Conservation (phyloP, 2,329 filamentous ascomycete genomes). For the Scortechinia acanthostroma region DNA sequence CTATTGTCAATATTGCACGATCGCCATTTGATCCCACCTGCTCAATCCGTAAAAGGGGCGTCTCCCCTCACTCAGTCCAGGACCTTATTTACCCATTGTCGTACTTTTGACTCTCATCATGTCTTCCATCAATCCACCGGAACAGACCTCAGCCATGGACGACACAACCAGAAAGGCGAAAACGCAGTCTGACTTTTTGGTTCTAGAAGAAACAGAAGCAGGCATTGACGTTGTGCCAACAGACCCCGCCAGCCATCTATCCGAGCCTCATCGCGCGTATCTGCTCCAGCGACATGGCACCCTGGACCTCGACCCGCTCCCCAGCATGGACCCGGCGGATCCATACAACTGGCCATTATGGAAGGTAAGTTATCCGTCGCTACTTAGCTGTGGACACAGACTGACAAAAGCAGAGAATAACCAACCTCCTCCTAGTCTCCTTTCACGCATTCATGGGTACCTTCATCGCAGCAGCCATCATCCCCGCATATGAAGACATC, state of each 20-base stretch:
- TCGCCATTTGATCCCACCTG: too few species aligned
- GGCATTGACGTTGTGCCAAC: too few species aligned
- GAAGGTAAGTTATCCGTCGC: background rate
- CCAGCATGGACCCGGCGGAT: background rate
- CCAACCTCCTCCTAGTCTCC: conserved; percentile 42
- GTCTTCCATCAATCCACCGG: too few species aligned
- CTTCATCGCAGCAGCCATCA: conserved; percentile 43
- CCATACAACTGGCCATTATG: conserved; percentile 2
- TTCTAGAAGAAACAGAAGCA: background rate
- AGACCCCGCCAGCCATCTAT: background rate
- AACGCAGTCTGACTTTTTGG: background rate
- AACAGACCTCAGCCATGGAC: background rate
- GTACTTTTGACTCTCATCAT: too few species aligned
- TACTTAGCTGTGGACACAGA: too few species aligned
- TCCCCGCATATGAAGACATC: conserved; percentile 43
- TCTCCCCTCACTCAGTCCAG: too few species aligned
- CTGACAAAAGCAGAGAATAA: conserved; percentile 33
- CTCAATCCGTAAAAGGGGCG: too few species aligned
- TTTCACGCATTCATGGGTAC: conserved; percentile 50
- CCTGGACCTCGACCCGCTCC: background rate
- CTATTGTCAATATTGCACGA: too few species aligned
- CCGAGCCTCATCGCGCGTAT: background rate
- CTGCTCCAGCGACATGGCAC: background rate
- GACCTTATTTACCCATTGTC: too few species aligned
- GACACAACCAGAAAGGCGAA: background rate